Base-by-base conservation (phyloP, 805 yeast species). In the Myxozyma melibiosi region DNA sequence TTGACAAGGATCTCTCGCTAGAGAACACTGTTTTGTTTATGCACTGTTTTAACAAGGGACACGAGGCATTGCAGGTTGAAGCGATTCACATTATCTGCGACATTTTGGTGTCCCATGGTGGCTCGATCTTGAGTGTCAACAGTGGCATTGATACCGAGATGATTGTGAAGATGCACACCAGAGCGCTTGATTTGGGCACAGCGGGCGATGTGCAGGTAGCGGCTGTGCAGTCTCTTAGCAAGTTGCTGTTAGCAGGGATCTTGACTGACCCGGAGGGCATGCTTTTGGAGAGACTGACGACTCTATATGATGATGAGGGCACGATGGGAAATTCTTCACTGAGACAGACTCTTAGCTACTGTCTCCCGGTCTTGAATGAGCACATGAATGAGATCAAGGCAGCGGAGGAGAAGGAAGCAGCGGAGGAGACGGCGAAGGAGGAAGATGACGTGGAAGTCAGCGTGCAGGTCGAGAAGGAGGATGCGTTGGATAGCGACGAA, bases 151-250 rank as follows among this genome's bases (percentile, higher is more conserved):
- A 50, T 22, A 13, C 48, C 4, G 18, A 45, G 3, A 61, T 62
- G 16, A 47, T 64, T 13, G 24, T 47, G 16, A 67, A 66, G 79
- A 79, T 62, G 75, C 74, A 55, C 20, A 28, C 33, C 40, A 58
- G 63, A 22, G 63, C 59, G 8, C 79, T 79, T 3, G 74, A 7
- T 4, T 45, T 50, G 59, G 42, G 28, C 14, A 59, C 51, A 8
- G 52, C 80, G 63, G 88, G 88, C 1, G 80, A 79, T 27, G 78
- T 90, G 18, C 96, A 89, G 69, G 84, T 92, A 0, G 77, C 83
- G 1, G 86, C 92, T 8, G 96, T 92, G 0, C 96, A 89, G 67
- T 95, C 96, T 0, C 74, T 91, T 25, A 88, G 91, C 66, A 91
- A 92, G 73, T 74, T 92, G 49, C 83, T 85, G 65, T 75, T 94